Base-by-base conservation (phyloP, 257 asterid genomes). In the Solanum phureja region DNA sequence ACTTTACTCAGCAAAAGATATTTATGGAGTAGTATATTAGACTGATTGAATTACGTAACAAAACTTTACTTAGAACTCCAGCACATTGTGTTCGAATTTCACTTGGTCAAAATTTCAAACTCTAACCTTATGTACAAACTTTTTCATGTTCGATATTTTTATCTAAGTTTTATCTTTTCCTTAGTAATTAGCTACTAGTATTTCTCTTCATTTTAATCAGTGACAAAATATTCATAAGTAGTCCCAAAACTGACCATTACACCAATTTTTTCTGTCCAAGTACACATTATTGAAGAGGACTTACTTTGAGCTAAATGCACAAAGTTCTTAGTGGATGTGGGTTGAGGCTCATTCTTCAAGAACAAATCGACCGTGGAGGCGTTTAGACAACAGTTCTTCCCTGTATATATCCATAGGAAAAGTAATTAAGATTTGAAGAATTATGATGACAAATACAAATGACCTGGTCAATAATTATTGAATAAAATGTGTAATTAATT, bases 221-320 rank as follows among this genome's bases (percentile, higher is more conserved):
- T 64, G 18, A 11, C 73, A 66, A 24, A 24, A 66, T 19, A 58
- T 58, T 7, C 27, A 21, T 1, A n/a, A 4, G 1, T 62, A 62
- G 16, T 62, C 71, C 71, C 74, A 27, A 68, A 68, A 68, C 19
- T 27, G 74, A 27, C 35, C 13, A 66, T 68, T 68, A 33, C 35
- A 27, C 19, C 35, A 11, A 12, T 1, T 11, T 5, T 27, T 66
- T 66, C 35, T 7, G 13, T 66, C 9, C 5, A 24, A 27, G 8
- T 68, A 68, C 74, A 68, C 19, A 29, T 21, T n/a, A 27, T 79
- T 42, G 84, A 46, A 46, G 85, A 49, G 69, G 69, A 91, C 96
- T 94, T 92, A 96, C 99, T 94, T 79, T 96, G 98, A 89, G 98
- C 94, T 93, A 96, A 37, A 77, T 96, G 99, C 81, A 95, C 92